These are phyloP conservation scores for Rachicladosporium sp. DNA, from an alignment of 2,329 filamentous ascomycete genomes.

Conservation along the genomic window DNA sequence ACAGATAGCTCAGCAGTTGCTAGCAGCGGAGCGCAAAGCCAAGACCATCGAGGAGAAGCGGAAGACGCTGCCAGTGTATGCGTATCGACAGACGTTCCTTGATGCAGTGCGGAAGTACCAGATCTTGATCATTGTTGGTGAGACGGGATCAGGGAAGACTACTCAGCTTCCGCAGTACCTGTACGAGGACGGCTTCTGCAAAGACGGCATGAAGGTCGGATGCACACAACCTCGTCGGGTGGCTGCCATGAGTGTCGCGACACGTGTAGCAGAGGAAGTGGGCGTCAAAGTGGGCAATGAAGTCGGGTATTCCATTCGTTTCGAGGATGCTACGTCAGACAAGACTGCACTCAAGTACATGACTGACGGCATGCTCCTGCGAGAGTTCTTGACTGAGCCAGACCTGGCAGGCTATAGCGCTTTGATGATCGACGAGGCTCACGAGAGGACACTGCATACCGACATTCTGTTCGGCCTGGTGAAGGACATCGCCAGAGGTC, in stretches of 20 bases:
- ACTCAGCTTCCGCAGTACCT: slow-evolving; percentile 92
- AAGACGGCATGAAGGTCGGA: slow-evolving; percentile 70
- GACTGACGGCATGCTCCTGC: slow-evolving; percentile 90
- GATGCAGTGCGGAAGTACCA: slow-evolving; percentile 78
- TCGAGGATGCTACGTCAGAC: slow-evolving; percentile 82
- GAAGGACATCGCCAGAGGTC: slow-evolving; percentile 73
- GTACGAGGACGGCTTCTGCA: slow-evolving; percentile 80
- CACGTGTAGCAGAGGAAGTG: slow-evolving; percentile 89
- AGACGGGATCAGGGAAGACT: slow-evolving; percentile 91
- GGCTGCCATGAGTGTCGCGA: slow-evolving; percentile 94
- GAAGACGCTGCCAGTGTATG: slow-evolving; percentile 80
- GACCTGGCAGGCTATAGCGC: slow-evolving; percentile 71
- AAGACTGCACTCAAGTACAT: slow-evolving; percentile 91
- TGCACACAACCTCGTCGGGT: slow-evolving; percentile 93
- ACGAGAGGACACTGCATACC: slow-evolving; percentile 83
- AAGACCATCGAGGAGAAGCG: slow-evolving; percentile 82
- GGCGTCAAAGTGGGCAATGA: slow-evolving; percentile 81
- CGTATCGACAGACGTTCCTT: slow-evolving; percentile 74
- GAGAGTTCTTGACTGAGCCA: slow-evolving; percentile 82
- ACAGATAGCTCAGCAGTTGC: slow-evolving; percentile 65
- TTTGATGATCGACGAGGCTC: slow-evolving; percentile 94
- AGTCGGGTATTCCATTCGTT: slow-evolving; percentile 89
- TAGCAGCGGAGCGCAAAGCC: slow-evolving; percentile 79
- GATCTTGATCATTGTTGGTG: slow-evolving; percentile 81
- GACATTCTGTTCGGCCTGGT: slow-evolving; percentile 81